A percentile compares a stretch with the other conserved stretches of the same genome.
Conservation (phyloP, 1,139 yeast species). For the Pichia sp. region DNA sequence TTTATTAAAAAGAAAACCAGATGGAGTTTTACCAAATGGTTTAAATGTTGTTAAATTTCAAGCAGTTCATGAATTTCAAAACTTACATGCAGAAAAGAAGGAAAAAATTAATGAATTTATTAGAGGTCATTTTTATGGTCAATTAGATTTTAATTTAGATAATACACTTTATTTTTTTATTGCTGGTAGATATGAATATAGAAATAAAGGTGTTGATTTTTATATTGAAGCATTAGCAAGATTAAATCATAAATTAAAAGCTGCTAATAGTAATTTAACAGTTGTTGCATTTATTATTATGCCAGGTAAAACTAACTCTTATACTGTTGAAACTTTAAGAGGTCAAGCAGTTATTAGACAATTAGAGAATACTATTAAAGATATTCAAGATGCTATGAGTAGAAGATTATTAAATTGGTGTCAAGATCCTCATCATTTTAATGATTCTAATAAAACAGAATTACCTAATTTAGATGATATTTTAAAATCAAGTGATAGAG, state of each 20-base stretch:
- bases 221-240: constrained; percentile 91
- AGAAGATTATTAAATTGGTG: constrained; percentile 87
- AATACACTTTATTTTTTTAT: constrained; percentile 92
- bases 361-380: constrained; percentile 81
- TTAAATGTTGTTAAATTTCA: constrained; percentile 92
- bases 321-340: constrained; percentile 90
- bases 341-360: constrained; percentile 96
- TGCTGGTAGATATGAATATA: constrained; percentile 94
- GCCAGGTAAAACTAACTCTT: constrained; percentile 94
- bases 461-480: constrained; percentile 69
- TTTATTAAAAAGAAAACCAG: constrained; percentile 89
- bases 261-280: constrained; percentile 76
- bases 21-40: constrained; percentile 96
- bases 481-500: constrained; percentile 83
- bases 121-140: constrained; percentile 96
- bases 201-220: constrained; percentile 96
- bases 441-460: constrained; percentile 32
- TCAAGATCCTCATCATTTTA: constrained; percentile 33
- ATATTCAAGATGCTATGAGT: constrained; percentile 84
- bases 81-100: constrained; percentile 86
- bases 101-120: constrained; percentile 91
- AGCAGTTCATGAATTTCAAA: constrained; percentile 97
- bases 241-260: constrained; percentile 80
- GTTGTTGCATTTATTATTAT: constrained; percentile 97
- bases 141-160: constrained; percentile 89